Conservation (phyloP, 192 early-diverging fungal genomes). For the Diversispora eburnea region DNA sequence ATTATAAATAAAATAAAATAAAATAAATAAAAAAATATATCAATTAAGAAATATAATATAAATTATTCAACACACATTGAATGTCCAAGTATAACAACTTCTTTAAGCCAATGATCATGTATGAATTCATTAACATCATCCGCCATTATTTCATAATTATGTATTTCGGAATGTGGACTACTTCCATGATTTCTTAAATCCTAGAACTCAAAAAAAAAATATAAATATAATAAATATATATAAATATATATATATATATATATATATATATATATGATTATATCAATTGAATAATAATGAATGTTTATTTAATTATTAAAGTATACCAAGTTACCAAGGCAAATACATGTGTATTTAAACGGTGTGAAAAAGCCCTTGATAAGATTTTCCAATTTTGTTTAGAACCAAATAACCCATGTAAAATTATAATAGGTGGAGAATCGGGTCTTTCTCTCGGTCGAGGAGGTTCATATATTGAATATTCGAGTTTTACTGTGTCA, state of each 20-base stretch:
- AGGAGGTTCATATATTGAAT: slow-evolving; percentile 17
- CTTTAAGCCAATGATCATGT: slow-evolving; percentile 50
- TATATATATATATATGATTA: neutral
- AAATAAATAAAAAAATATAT: neutral
- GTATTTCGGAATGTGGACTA: slow-evolving; percentile 62
- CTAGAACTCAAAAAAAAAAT: slow-evolving; percentile 31
- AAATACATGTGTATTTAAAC: slow-evolving; percentile 61
- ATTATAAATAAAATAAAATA: no score
- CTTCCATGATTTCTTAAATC: slow-evolving; percentile 96
- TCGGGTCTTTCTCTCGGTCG: slow-evolving; percentile 2
- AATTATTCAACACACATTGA: slow-evolving; percentile 59
- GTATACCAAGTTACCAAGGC: slow-evolving; percentile 46
- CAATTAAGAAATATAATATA: neutral
- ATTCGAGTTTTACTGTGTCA: slow-evolving; percentile 5
- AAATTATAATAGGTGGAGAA: slow-evolving; percentile 61
- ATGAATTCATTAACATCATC: slow-evolving; percentile 73
- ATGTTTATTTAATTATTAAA: no score
- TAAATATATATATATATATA: neutral
- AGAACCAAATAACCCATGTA: slow-evolving; percentile 91
- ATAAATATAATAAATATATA: neutral
- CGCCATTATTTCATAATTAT: slow-evolving; percentile 78
- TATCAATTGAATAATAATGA: no score
- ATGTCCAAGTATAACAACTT: slow-evolving; percentile 75
- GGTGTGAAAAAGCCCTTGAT: slow-evolving; percentile 63
- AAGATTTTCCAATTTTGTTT: slow-evolving; percentile 94